Evolutionary conservation across 2,329 filamentous ascomycete genomes (phyloP).

Genomic region (Bipolaris sorokiniana): DNA sequence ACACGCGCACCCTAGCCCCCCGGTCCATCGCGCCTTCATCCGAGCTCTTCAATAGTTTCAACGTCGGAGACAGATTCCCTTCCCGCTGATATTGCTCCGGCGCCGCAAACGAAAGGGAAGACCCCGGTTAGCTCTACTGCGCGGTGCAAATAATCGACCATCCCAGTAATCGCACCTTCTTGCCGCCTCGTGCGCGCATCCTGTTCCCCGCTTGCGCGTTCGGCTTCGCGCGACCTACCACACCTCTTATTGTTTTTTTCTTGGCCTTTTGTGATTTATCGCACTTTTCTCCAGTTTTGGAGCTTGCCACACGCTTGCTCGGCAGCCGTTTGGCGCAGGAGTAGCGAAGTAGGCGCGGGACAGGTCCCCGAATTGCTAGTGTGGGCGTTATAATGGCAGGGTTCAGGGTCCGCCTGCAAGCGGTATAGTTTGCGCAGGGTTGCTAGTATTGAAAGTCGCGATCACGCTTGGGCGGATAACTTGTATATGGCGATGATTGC

Average conservation of each 20-base stretch:
- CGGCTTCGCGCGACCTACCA: background rate
- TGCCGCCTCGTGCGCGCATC: background rate
- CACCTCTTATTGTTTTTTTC: background rate
- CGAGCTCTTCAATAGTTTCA: constrained; percentile 3
- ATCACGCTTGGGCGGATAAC: constrained; percentile 5
- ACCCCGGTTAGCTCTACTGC: background rate
- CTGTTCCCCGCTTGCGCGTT: background rate
- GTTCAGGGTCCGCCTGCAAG: constrained; percentile 13
- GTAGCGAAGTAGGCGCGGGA: constrained; percentile 18
- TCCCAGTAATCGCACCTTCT: background rate
- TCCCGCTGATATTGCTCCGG: background rate
- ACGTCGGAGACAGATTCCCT: background rate
- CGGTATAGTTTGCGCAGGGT: constrained; percentile 9
- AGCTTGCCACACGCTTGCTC: too few relatives aligned
- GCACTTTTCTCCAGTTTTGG: too few relatives aligned
- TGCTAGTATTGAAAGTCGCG: constrained; percentile 22
- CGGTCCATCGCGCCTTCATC: background rate
- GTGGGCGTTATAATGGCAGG: constrained; percentile 36
- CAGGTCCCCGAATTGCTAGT: constrained; percentile 20
- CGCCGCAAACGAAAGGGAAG: background rate
- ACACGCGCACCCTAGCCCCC: background rate
- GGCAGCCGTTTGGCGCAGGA: constrained; percentile 7
- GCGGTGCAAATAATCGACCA: background rate
- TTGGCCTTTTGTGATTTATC: background rate
- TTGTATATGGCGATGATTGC: constrained; percentile 1